phyloP scores from a whole-genome alignment of 1,284 basidiomycete species.

The Puccinia polysora region DNA sequence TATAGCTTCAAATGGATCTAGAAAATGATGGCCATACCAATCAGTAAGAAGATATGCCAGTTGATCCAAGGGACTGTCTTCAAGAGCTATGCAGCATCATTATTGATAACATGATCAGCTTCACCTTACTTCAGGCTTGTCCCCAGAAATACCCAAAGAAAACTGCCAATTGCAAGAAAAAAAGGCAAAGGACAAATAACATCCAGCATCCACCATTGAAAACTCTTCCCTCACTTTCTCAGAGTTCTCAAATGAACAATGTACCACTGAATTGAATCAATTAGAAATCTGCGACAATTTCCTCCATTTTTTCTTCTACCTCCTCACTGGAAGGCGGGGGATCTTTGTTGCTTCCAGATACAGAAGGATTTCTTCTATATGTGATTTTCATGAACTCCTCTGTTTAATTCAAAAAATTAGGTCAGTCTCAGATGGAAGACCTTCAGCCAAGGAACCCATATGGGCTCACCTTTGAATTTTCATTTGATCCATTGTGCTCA shows the following conservation, averaged over 20 bases:
- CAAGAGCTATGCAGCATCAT: not conserved
- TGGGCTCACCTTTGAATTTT: not conserved
- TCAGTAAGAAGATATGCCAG: not conserved
- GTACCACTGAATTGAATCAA: not conserved
- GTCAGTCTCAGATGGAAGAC: not conserved
- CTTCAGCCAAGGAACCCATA: not conserved
- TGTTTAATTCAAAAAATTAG: not conserved
- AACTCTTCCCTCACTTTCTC: not conserved
- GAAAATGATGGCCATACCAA: not conserved
- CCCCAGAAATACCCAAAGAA: not conserved
- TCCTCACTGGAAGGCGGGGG: not conserved
- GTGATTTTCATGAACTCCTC: not conserved
- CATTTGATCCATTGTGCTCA: not conserved
- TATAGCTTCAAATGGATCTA: not conserved
- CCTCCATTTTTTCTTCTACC: not conserved
- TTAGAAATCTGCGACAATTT: not conserved
- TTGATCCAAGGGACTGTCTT: not conserved
- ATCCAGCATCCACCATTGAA: not conserved
- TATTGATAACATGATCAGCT: not conserved
- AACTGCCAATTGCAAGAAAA: not conserved
- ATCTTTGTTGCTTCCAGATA: not conserved
- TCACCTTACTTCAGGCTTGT: not conserved
- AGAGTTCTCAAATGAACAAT: not conserved
- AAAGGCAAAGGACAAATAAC: not conserved
- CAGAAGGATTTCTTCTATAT: not conserved